Evolutionary conservation across 352 stramenopile genomes (phyloP).

Genomic region (Globisporangium recalcitrans): DNA sequence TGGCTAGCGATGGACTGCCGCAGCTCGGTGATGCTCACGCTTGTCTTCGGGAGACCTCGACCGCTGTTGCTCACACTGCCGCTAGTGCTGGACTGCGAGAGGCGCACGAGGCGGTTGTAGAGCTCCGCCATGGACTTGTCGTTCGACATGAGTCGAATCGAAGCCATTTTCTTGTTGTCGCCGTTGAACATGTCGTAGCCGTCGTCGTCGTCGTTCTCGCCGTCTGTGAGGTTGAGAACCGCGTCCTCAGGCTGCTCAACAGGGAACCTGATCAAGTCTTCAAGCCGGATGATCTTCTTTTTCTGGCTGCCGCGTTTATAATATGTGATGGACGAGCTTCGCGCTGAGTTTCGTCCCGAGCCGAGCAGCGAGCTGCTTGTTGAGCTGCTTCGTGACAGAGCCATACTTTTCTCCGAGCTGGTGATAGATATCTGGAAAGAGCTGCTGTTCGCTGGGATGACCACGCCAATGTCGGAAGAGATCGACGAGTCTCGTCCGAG

Average conservation of each 20-base stretch:
- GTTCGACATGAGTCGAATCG: constrained; percentile 11
- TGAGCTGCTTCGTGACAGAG: constrained; percentile 5
- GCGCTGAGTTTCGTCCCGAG: background rate
- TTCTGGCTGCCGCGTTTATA: constrained; percentile 18
- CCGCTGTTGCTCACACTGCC: background rate
- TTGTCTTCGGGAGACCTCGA: background rate
- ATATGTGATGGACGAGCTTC: constrained; percentile 17
- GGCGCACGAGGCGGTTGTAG: constrained; percentile 18
- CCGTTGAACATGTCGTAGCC: constrained; percentile 8
- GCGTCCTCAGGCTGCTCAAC: constrained; percentile 6
- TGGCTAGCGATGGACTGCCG: constrained; percentile 17
- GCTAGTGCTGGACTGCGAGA: constrained; percentile 13
- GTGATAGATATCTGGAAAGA: constrained; percentile 9
- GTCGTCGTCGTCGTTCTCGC: constrained; percentile 11
- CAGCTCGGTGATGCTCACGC: constrained; percentile 8
- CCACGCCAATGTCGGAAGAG: constrained; percentile 14
- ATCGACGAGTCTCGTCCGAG: constrained; percentile 20
- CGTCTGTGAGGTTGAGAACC: constrained; percentile 3
- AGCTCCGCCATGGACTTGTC: constrained; percentile 15
- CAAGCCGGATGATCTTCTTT: constrained; percentile 18
- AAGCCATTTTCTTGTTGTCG: constrained; percentile 10
- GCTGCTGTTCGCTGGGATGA: background rate
- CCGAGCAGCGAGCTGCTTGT: background rate
- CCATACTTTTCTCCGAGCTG: constrained; percentile 10
- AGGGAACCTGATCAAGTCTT: constrained; percentile 18